Base-by-base conservation (phyloP, 441 rosid genomes). In the Aleurites moluccanus region DNA sequence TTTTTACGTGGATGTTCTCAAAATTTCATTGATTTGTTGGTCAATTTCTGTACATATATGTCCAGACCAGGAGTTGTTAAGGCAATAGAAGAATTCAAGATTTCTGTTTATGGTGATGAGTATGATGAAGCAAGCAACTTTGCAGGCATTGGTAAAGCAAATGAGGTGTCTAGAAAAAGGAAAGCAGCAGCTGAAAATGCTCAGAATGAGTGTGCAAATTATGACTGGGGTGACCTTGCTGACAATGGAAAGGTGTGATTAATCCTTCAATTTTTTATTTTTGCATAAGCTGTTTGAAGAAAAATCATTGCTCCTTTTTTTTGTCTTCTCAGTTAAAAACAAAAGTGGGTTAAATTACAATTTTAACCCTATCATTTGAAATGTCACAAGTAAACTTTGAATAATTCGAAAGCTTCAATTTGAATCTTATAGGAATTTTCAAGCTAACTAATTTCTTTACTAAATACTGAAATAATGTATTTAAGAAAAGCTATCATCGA, bases 171-270 rank as follows among this genome's bases (percentile, higher is more conserved):
- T 15, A 88, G 77, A 75, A 93, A 93, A 78, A 88, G 99, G 50
- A 92, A 92, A 84, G 88, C 89, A 20, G 70, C 73, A 67, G 65
- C 82, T 18, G 91, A 84, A 64, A 81, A 80, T 81, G 97, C 88
- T 0, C 79, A 63, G 13, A 83, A 81, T 78, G 84, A 75, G 77
- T 73, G 75, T 67, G 84, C 83, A 47, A 85, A 81, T 64, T 96
- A 86, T 78, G 82, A 91, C 73, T 96, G 90, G 96, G 81, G 77
- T 10, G 89, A 80, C 75, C 93, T 96, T 74, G 94, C 97, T 14
- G 88, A 91, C 79, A 79, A 84, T 42, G 97, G 97, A 74, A 83
- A 92, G 97, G 99, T 96, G 21, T 73, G 60, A 27, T 52, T 70
- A 10, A n/a, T 33, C 3, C n/a, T 55, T 4, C 13, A 9, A 21